Evolutionary conservation across 106 monocot species (phyloP).

Genomic region (Chionographis japonica): DNA sequence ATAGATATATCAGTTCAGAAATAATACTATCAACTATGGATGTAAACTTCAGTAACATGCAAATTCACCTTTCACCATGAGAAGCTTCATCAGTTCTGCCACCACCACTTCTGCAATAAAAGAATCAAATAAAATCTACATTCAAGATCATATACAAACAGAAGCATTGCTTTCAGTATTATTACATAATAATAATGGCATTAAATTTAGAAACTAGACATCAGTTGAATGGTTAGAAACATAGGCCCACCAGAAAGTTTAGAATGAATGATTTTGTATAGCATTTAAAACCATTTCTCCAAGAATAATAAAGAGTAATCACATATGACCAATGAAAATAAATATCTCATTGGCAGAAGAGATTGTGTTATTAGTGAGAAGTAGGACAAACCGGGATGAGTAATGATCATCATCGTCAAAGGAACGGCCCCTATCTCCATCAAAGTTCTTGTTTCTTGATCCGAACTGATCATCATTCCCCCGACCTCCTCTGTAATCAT

Average conservation of each 20-base stretch:
- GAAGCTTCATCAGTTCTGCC: conserved; percentile 53
- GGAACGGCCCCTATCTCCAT: conserved; percentile 43
- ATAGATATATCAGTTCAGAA: not conserved
- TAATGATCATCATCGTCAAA: conserved; percentile 73
- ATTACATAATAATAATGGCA: too few species aligned
- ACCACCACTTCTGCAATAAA: conserved; percentile 53
- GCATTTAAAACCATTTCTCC: not conserved
- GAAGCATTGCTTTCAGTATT: too few species aligned
- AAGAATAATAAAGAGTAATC: not conserved
- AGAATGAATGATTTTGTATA: not conserved
- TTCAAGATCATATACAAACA: not conserved
- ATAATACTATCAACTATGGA: too few species aligned
- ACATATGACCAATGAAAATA: not conserved
- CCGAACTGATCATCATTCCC: conserved; percentile 57
- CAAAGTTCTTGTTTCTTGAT: conserved; percentile 50
- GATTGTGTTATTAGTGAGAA: not conserved
- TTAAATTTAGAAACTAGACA: too few species aligned
- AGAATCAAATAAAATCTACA: not conserved
- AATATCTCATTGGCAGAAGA: not conserved
- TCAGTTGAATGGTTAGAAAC: too few species aligned
- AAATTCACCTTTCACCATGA: conserved; percentile 52
- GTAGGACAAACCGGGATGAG: conserved; percentile 52
- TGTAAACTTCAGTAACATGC: not conserved
- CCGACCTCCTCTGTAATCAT: conserved; percentile 41
- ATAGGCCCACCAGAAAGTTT: too few species aligned